phyloP scores from a whole-genome alignment of 441 rosid species.

The Raphanus hybrid region DNA sequence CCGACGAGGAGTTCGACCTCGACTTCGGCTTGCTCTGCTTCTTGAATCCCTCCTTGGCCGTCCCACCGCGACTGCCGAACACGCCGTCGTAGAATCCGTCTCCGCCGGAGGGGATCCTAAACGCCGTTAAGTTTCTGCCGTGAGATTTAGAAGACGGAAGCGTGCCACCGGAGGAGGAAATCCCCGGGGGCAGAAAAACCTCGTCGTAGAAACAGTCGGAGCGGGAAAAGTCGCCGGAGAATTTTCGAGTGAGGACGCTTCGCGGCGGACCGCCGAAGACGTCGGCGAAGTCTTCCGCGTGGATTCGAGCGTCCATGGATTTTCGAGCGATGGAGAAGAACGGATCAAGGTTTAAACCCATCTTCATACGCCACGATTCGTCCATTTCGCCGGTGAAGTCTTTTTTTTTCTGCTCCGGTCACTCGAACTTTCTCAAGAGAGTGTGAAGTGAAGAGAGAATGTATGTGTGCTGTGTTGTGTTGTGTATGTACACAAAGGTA shows the following conservation, averaged over 20 bases:
- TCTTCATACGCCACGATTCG: slow-evolving; percentile 70
- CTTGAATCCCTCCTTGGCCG: slow-evolving; percentile 41
- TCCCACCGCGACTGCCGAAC: slow-evolving; percentile 51
- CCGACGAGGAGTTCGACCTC: slow-evolving; percentile 74
- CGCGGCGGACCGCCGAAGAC: slow-evolving; percentile 93
- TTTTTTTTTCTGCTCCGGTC: neutral
- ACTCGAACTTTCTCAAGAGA: neutral
- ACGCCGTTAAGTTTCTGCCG: slow-evolving; percentile 69
- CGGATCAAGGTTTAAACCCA: slow-evolving; percentile 48
- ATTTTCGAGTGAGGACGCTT: slow-evolving; percentile 63
- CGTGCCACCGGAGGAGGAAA: slow-evolving; percentile 6
- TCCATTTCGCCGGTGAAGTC: slow-evolving; percentile 55
- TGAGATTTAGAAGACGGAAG: slow-evolving; percentile 42
- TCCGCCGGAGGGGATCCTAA: slow-evolving; percentile 66
- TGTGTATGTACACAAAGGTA: slow-evolving; percentile 31
- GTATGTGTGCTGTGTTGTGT: neutral
- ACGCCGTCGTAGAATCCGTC: slow-evolving; percentile 72
- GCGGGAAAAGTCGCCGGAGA: slow-evolving; percentile 61
- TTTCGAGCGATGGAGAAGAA: slow-evolving; percentile 47
- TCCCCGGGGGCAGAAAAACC: slow-evolving; percentile 59
- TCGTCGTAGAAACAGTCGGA: slow-evolving; percentile 69
- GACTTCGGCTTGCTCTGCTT: slow-evolving; percentile 61
- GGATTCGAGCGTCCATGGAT: slow-evolving; percentile 51
- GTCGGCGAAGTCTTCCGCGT: slow-evolving; percentile 73
- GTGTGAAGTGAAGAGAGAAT: slow-evolving; percentile 10